Base-by-base conservation (phyloP, 306 rosid genomes). In the Fragaria nilgerrensis region DNA sequence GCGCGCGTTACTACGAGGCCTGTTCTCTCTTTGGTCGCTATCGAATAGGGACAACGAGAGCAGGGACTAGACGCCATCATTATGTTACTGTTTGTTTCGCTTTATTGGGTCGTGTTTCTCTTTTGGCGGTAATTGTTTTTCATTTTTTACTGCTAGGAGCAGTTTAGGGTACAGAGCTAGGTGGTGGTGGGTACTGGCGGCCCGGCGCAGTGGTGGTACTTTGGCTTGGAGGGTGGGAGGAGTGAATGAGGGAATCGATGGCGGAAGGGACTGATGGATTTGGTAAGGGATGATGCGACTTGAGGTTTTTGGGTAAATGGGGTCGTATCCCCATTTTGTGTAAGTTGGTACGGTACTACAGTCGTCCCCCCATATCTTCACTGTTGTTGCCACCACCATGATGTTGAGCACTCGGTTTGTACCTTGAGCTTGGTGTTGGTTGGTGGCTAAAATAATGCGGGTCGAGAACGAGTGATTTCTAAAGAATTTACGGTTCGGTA, bases 41-140 rank as follows among this genome's bases (percentile, higher is more conserved):
- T 82, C 81, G 45, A 58, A 72, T 50, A 17, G 83, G 75, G 82
- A 86, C 85, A 72, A 43, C 8, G 68, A 64, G 69, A 39, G 27
- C 50, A 36, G 48, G 41, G 68, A 14, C 67, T 5, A 62, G 1
- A 7, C 0, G 68, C 45, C 70, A 64, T 29, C 47, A 65, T 65
- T 36, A 65, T 65, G 47, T 17, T 65, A 36, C 47, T 36, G 47
- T 36, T 36, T 65, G 47, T 65, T 65, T 62, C 68, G 20, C 41
- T 62, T 29, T 29, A 27, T 62, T 14, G 1, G 34, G 41, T 62
- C 15, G 9, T 58, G 11, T 25, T 23, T 59, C 2, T 1, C 4
- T 3, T 59, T 62, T 34, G 47, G 47, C 25, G 47, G 70, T 17
- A 36, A 16, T 3, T 61, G 2, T 29, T 36, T 73, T 16, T 15